Base-by-base conservation (phyloP, 2,329 filamentous ascomycete genomes). In the Aspergillus phoenicis region DNA sequence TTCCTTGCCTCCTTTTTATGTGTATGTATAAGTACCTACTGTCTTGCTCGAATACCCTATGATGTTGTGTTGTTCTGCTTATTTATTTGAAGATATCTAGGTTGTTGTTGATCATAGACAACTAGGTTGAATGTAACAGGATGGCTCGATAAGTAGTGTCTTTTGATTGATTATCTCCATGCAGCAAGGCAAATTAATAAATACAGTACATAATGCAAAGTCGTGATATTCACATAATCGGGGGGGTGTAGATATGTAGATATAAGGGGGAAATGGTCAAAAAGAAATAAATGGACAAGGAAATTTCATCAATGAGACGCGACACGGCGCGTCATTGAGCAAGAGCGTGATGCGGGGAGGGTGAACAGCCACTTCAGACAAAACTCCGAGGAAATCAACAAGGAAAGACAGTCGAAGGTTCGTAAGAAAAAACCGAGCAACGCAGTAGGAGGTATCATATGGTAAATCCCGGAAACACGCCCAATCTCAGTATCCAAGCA, bases 401-500 rank as follows among this genome's bases (percentile, higher is more conserved):
- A 62, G 24, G 30, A 57, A 55, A 60, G 61, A 49, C 56, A 59
- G 52, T 62, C 43, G 53, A 56, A 45, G 53, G 36, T 60, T 64
- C 59, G 59, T 62, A 61, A 63, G 61, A 66, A 67, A 67, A 36
- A 62, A 64, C 62, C 64, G 52, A 65, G 63, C 57, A 66, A 65
- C 60, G 66, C 64, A 62, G 63, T 58, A 57, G 62, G 47, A 71
- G 71, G 71, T 73, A 72, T 75, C 70, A 71, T 70, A 60, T 66
- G 67, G 65, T 62, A 66, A 62, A 63, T 61, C 61, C 68, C 64
- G 63, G 65, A 45, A 67, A 64, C 61, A 65, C 59, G 54, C 57
- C 60, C 51, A 56, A 62, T 60, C 58, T 63, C 58, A 61, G 52
- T 63, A 59, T 59, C 61, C 57, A 62, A 59, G 33, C 33, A 36